Conservation (phyloP, 1,284 basidiomycete genomes). For the Xanthoconium separans region DNA sequence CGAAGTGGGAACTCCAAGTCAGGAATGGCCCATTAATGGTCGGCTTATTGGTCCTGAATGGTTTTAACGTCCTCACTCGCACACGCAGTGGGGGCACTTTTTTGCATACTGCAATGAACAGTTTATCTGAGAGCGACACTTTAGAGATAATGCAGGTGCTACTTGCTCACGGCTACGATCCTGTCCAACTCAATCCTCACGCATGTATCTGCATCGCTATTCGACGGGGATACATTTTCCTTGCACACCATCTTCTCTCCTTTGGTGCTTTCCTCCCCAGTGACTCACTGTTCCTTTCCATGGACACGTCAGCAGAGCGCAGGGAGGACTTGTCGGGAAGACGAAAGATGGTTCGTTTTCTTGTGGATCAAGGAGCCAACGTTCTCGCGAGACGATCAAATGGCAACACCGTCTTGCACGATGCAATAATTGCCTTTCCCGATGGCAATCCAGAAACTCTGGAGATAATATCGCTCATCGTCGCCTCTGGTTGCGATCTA, state of each 20-base stretch:
- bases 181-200: background rate
- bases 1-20: too few relatives aligned
- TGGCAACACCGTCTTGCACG: background rate
- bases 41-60: background rate
- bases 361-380: background rate
- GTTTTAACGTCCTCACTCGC: background rate
- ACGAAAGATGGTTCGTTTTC: background rate
- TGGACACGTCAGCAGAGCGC: too few relatives aligned
- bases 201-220: background rate
- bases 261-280: background rate
- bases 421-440: background rate
- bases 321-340: too few relatives aligned
- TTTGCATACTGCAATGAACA: background rate
- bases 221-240: background rate
- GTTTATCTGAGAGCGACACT: background rate
- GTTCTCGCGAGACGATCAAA: background rate
- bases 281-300: background rate
- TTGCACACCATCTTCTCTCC: background rate
- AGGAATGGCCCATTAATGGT: too few relatives aligned
- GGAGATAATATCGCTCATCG: background rate
- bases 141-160: background rate
- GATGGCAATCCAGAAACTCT: background rate
- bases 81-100: background rate
- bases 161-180: background rate
- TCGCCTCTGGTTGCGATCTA: background rate